phyloP scores from a whole-genome alignment of 768 basidiomycete genomes.

The Mrakia gelida region DNA sequence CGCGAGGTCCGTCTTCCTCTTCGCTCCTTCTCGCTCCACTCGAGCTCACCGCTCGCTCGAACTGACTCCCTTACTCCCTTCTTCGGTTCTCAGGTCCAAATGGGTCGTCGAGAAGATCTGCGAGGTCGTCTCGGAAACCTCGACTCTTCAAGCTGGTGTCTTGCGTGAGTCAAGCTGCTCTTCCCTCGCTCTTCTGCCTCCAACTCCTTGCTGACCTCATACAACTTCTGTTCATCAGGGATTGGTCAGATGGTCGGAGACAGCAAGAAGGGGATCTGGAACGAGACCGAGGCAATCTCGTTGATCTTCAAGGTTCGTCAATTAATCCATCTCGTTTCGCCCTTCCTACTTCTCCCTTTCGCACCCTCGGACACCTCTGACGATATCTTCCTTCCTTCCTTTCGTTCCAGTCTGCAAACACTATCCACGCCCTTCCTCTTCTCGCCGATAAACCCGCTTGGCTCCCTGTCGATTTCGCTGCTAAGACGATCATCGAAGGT shows the following conservation, averaged over 20 bases:
- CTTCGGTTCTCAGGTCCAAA: slow-evolving; percentile 39
- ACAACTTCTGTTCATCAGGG: slow-evolving; percentile 32
- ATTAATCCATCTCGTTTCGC: too few species aligned
- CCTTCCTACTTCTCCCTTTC: neutral
- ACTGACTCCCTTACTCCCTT: too few species aligned
- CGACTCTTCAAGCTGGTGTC: slow-evolving; percentile 44
- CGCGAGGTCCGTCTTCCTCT: slow-evolving; percentile 39
- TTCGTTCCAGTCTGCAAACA: slow-evolving; percentile 49
- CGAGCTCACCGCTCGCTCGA: too few species aligned
- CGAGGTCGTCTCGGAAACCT: slow-evolving; percentile 47
- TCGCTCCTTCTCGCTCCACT: too few species aligned
- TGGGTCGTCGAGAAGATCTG: slow-evolving; percentile 56
- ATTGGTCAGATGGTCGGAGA: slow-evolving; percentile 61
- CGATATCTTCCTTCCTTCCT: neutral
- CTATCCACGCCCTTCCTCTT: slow-evolving; percentile 41
- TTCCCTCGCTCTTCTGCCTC: neutral
- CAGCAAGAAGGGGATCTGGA: slow-evolving; percentile 53
- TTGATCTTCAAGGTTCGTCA: slow-evolving; percentile 21
- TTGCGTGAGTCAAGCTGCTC: slow-evolving; percentile 34
- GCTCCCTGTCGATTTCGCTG: slow-evolving; percentile 57
- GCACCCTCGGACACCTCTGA: neutral
- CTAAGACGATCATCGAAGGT: slow-evolving; percentile 49
- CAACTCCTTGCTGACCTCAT: neutral
- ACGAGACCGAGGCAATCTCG: slow-evolving; percentile 50
- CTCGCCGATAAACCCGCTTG: slow-evolving; percentile 49